Percentiles rank a stretch among this genome's conserved stretches.
These are phyloP conservation scores for Desmodesmus armatus DNA, from an alignment of 139 green algal genomes.

Conservation along the genomic window DNA sequence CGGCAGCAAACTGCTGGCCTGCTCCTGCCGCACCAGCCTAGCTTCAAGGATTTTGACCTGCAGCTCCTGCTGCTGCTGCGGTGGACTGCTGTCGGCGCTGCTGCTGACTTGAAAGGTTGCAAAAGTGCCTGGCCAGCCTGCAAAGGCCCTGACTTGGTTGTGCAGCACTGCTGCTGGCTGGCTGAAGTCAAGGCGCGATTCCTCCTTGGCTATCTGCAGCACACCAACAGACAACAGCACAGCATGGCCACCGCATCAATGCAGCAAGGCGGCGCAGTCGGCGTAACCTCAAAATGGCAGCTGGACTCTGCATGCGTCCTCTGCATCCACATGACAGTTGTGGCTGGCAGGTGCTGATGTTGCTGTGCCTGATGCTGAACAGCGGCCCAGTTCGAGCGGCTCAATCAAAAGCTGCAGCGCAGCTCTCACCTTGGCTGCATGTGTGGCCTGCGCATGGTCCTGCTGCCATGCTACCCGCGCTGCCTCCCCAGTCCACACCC, in stretches of 20 bases:
- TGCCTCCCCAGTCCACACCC: slow-evolving; percentile 74
- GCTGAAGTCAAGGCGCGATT: slow-evolving; percentile 80
- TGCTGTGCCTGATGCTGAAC: too few species aligned
- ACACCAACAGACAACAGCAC: slow-evolving; percentile 7
- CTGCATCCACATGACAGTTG: too few species aligned
- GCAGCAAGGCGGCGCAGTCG: too few species aligned
- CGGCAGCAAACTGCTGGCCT: neutral
- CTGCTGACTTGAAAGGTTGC: slow-evolving; percentile 51
- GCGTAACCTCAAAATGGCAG: too few species aligned
- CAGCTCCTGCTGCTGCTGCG: slow-evolving; percentile 2
- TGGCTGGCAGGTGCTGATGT: too few species aligned
- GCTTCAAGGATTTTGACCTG: slow-evolving; percentile 57
- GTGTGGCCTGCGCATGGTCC: slow-evolving; percentile 72
- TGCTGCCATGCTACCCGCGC: slow-evolving; percentile 59
- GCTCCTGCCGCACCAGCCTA: neutral
- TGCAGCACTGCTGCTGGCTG: slow-evolving; percentile 73
- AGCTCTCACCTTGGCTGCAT: slow-evolving; percentile 85
- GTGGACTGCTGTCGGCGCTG: neutral
- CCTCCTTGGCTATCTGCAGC: slow-evolving; percentile 73
- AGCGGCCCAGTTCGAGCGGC: too few species aligned
- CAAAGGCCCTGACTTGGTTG: slow-evolving; percentile 89
- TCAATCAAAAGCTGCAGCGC: too few species aligned
- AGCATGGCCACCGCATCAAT: too few species aligned
- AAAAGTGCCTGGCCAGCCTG: slow-evolving; percentile 82
- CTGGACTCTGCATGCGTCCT: too few species aligned